Evolutionary conservation across 2,329 filamentous ascomycete genomes (phyloP), one percentile per base, ranked within the genome.

Genomic region (Trichoderma endophyticum): DNA sequence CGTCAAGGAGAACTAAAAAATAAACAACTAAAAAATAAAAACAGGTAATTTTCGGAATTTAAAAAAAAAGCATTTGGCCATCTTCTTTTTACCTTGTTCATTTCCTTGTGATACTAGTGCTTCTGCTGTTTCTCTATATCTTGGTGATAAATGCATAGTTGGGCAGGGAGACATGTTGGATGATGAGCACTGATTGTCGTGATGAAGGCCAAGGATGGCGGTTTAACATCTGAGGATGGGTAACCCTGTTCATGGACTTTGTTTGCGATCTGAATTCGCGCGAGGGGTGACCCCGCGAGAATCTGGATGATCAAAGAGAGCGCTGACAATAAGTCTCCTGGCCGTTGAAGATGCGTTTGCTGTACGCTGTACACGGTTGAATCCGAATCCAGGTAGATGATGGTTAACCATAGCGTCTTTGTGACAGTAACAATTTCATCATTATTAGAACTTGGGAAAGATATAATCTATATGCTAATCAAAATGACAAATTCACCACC

Each of bases 1-100:
- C 87, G 18, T 85, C 89, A 71, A 85, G 89, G 75, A 89, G 88
- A 78, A 92, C 92, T 84, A 91, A 88, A 56, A 72, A 73, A 34
- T 73, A 72, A 70, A 39, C 48, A n/a, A 43, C 48, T 59, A 43
- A 51, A 43, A 71, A 69, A 61, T 36, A 48, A 72, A 68, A 70
- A 24, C 70, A 59, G 51, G 60, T 56, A 60, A 68, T 34, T 26
- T 39, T 48, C n/a, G 18, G 34, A 57, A 63, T 68, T 39, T 18
- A 43, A 72, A 36, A 59, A 59, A 70, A 63, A 69, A 63, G n/a
- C 28, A 2, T 62, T 51, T 28, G 43, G 26, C 26, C 24, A 57
- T 21, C 12, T 62, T 57, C 48, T 39, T 67, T n/a, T n/a, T 2
- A 8, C 18, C 21, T 14, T 15, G 1, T 30, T 36, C 39, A 15